Conservation (phyloP, 1,284 basidiomycete genomes). For the Bjerkandera adusta region DNA sequence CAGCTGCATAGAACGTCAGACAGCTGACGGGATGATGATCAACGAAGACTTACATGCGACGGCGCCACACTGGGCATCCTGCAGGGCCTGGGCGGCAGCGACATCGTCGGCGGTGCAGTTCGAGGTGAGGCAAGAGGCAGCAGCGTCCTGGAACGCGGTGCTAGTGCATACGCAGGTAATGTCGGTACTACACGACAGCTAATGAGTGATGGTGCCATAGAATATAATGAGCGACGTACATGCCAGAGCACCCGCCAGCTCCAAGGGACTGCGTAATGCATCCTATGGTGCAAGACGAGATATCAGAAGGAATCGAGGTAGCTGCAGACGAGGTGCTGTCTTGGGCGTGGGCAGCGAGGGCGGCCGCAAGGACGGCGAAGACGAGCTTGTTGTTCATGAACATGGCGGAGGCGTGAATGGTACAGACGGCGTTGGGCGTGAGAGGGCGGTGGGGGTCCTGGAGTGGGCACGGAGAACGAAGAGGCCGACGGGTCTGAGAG, state of each 20-base stretch:
- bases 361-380: conserved; percentile 16
- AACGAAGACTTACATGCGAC: conserved; percentile 23
- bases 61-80: conserved; percentile 25
- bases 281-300: conserved; percentile 20
- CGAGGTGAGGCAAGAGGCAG: conserved; percentile 20
- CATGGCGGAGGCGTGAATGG: conserved; percentile 6
- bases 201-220: background rate
- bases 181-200: conserved; percentile 28
- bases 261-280: conserved; percentile 21
- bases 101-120: conserved; percentile 24
- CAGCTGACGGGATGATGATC: conserved; percentile 15
- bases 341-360: conserved; percentile 21
- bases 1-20: background rate
- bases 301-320: conserved; percentile 18
- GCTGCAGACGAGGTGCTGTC: conserved; percentile 11
- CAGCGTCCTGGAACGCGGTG: conserved; percentile 23
- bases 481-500: too few species aligned
- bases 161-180: conserved; percentile 27
- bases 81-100: conserved; percentile 22
- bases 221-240: background rate
- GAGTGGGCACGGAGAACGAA: too few species aligned
- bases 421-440: background rate
- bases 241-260: conserved; percentile 16
- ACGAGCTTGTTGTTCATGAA: conserved; percentile 18
- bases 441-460: background rate